Percentiles rank a stretch among this genome's conserved stretches.
These are phyloP conservation scores for Boletellus emodensis DNA, from an alignment of 768 basidiomycete species.

Conservation along the genomic window DNA sequence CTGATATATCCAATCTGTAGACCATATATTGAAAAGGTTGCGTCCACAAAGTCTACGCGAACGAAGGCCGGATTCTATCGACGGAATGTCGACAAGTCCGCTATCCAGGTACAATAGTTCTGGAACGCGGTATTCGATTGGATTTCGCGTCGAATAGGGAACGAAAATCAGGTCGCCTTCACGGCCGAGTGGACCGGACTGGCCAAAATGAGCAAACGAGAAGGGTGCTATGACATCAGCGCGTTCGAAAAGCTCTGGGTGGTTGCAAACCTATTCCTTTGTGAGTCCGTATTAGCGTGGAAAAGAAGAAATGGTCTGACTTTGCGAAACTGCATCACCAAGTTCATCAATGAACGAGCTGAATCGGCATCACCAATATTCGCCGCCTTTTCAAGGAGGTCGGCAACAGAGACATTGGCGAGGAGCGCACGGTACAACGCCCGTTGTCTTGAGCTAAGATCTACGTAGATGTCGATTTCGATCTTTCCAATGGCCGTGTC, in stretches of 20 bases:
- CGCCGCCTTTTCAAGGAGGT: conserved; percentile 89
- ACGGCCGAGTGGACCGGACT: conserved; percentile 75
- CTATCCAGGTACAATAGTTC: conserved; percentile 74
- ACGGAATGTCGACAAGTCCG: conserved; percentile 64
- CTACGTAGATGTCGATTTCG: conserved; percentile 92
- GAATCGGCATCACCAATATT: conserved; percentile 89
- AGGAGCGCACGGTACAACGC: conserved; percentile 84
- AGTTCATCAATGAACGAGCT: conserved; percentile 94
- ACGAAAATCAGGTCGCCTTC: conserved; percentile 83
- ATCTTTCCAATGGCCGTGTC: conserved; percentile 81
- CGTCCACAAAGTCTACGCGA: conserved; percentile 53
- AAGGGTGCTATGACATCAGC: conserved; percentile 94
- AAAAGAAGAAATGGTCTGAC: conserved; percentile 36
- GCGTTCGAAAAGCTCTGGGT: conserved; percentile 96
- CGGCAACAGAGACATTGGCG: conserved; percentile 91
- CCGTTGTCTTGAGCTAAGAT: conserved; percentile 90
- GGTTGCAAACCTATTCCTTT: conserved; percentile 79
- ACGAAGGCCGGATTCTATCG: conserved; percentile 43
- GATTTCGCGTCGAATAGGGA: conserved; percentile 84
- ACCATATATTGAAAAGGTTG: conserved; percentile 88
- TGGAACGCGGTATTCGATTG: conserved; percentile 77
- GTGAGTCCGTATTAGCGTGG: conserved; percentile 4
- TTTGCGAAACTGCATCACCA: conserved; percentile 99
- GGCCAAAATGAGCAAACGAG: conserved; percentile 80
- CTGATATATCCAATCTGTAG: conserved; percentile 69